Evolutionary conservation across 495 filamentous ascomycete species (phyloP), one percentile per base, ranked within the genome.

Genomic region (Immersiella caudata): DNA sequence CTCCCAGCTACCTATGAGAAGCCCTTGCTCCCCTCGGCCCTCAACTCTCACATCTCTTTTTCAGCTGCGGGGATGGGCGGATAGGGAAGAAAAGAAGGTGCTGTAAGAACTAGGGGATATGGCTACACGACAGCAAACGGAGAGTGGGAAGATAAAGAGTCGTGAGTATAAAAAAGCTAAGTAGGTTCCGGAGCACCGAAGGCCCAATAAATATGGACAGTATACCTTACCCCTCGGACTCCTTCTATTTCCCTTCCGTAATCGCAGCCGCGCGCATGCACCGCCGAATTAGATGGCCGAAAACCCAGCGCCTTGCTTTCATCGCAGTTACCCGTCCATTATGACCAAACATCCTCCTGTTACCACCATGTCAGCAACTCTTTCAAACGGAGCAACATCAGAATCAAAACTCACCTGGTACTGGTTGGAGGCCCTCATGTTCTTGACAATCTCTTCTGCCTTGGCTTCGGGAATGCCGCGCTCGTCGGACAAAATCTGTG

Each of bases 391-490:
- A 3, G 11, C 3, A 1, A 29, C 11, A 62, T 35, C 11, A 62
- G 20, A 22, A 49, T 20, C 14, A 52, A 68, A 49, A 76, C 80
- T 50, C 82, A 88, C 95, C 83, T 99, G 95, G 85, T 99, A 99
- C 78, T 94, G 91, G 76, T 96, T 97, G 70, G 89, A 86, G 65
- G 89, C 88, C 70, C 96, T 88, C 92, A 99, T 94, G 74, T 88
- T 88, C 86, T 97, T 99, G 64, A 99, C 93, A 70, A 97, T 88
- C 71, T 97, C 95, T 79, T 99, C 95, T 22, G 87, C 95, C 82
- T 95, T 94, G 61, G 89, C 81, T 70, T 94, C 88, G 9, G 91
- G 84, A 62, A 97, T 82, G 49, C 89, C 90, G 36, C 95, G 86
- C 80, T 97, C 85, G 71, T 91, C 85, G 27, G 93, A 83, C 71